Evolutionary conservation across 2,329 filamentous ascomycete genomes (phyloP).

Genomic region (Didymella keratinophila): DNA sequence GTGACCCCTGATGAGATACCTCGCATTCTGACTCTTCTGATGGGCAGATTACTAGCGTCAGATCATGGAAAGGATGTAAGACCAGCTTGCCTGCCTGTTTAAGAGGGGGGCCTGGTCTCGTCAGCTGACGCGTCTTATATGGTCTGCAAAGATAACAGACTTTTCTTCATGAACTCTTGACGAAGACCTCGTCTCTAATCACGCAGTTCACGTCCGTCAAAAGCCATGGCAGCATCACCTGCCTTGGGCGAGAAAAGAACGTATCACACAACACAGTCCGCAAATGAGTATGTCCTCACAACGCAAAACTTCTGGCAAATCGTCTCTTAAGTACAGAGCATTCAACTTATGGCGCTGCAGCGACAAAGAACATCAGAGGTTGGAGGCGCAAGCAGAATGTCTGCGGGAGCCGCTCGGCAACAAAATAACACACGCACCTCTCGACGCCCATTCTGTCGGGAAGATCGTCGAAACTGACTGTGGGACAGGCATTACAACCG

Average conservation of each 20-base stretch:
- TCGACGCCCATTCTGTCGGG: conserved; percentile 1
- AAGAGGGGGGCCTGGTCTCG: no score
- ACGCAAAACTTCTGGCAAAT: not conserved
- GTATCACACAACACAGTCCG: not conserved
- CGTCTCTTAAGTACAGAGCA: not conserved
- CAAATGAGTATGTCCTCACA: not conserved
- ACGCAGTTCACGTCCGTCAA: no score
- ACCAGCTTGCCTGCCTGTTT: no score
- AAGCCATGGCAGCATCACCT: no score
- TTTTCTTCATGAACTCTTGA: no score
- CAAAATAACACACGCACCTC: conserved; percentile 16
- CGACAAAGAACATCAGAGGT: not conserved
- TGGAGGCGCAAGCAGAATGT: not conserved
- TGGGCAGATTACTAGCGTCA: no score
- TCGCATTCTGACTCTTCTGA: no score
- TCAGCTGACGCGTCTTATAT: no score
- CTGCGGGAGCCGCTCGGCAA: not conserved
- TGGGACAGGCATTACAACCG: conserved; percentile 22
- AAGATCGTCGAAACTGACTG: conserved; percentile 28
- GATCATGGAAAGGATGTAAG: no score
- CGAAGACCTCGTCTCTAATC: no score
- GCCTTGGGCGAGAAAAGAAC: not conserved
- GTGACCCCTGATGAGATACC: no score
- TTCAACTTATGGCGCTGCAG: not conserved
- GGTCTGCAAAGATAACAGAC: no score